Conservation (phyloP, 2,329 filamentous ascomycete genomes). For the Penicillium sp. region DNA sequence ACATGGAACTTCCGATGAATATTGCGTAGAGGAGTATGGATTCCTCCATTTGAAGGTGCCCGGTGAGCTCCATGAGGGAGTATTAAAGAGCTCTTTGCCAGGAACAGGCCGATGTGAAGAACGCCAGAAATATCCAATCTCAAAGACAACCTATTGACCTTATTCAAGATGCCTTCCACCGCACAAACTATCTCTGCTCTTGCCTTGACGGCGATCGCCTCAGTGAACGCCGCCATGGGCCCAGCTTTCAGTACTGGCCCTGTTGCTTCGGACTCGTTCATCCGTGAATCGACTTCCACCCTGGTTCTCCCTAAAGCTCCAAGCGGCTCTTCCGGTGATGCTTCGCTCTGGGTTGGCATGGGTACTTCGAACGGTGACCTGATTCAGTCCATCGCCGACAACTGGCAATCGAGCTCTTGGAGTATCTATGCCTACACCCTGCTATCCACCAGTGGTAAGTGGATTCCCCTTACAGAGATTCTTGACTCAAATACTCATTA, state of each 20-base stretch:
- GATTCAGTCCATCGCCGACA: slow-evolving; percentile 54
- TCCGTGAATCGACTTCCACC: slow-evolving; percentile 51
- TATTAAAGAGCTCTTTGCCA: background rate
- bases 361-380: slow-evolving; percentile 53
- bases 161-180: slow-evolving; percentile 18
- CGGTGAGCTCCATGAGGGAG: background rate
- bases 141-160: background rate
- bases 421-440: slow-evolving; percentile 43
- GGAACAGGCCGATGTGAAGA: background rate
- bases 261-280: slow-evolving; percentile 46
- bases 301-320: slow-evolving; percentile 48
- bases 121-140: background rate
- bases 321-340: slow-evolving; percentile 41
- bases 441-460: slow-evolving; percentile 22
- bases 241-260: slow-evolving; percentile 52
- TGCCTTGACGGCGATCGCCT: slow-evolving; percentile 17
- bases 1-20: background rate
- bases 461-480: background rate
- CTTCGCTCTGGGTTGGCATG: slow-evolving; percentile 55
- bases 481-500: background rate
- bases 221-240: slow-evolving; percentile 34
- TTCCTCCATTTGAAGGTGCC: background rate
- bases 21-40: background rate
- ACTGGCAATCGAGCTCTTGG: slow-evolving; percentile 43
- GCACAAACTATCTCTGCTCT: slow-evolving; percentile 25